Percentiles rank a stretch among this genome's conserved stretches.
phyloP scores from a whole-genome alignment of 106 monocot species.

The Dendrobium officinale region DNA sequence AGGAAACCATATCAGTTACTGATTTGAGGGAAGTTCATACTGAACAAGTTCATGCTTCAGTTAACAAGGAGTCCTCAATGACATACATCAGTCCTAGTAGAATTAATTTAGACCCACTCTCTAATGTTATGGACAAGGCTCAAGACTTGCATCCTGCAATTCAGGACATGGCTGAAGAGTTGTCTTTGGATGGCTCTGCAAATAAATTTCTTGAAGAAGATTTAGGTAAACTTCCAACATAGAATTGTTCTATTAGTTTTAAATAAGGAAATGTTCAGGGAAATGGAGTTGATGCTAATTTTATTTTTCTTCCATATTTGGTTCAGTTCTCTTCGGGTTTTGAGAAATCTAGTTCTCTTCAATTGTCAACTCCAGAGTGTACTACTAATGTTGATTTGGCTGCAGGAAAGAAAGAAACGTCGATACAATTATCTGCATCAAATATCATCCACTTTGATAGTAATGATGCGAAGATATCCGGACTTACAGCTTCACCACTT shows the following conservation, averaged over 20 bases:
- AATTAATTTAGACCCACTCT: not conserved
- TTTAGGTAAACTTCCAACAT: slow-evolving; percentile 11
- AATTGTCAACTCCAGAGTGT: slow-evolving; percentile 9
- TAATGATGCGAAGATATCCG: slow-evolving; percentile 3
- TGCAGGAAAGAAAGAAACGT: slow-evolving; percentile 5
- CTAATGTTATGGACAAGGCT: slow-evolving; percentile 6
- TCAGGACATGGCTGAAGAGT: slow-evolving; percentile 9
- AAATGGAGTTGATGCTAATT: not conserved
- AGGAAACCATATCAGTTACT: not conserved
- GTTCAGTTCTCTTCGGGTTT: not conserved
- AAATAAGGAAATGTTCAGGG: not conserved
- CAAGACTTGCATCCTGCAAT: slow-evolving; percentile 9
- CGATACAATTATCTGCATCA: slow-evolving; percentile 11
- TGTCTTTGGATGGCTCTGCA: slow-evolving; percentile 8
- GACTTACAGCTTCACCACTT: not conserved
- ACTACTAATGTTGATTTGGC: not conserved
- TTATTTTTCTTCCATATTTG: not conserved
- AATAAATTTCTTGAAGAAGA: slow-evolving; percentile 17
- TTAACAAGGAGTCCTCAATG: not conserved
- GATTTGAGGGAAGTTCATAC: slow-evolving; percentile 9
- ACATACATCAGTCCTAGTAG: not conserved
- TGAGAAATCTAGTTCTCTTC: slow-evolving; percentile 4
- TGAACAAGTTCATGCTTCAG: slow-evolving; percentile 5
- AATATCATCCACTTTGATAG: not conserved
- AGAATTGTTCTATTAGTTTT: not conserved